phyloP scores from a whole-genome alignment of 208 protist species.

The Vickermania spadyakhi region DNA sequence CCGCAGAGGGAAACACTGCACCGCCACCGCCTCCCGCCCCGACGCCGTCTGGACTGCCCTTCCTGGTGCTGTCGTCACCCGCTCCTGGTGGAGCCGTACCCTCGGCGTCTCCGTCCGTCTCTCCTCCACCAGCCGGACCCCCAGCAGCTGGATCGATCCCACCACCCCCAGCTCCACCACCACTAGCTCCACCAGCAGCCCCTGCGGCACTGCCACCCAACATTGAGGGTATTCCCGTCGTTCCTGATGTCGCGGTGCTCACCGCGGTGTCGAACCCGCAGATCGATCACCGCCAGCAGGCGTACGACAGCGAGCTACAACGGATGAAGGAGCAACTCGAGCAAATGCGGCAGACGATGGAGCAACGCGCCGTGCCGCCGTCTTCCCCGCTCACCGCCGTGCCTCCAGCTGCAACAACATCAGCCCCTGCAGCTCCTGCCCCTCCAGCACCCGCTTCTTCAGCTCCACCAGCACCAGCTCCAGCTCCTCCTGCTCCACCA shows the following conservation, averaged over 20 bases:
- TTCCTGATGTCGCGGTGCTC: background rate
- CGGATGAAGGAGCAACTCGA: background rate
- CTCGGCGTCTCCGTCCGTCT: too few relatives aligned
- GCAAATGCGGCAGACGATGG: background rate
- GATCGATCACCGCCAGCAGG: constrained; percentile 13
- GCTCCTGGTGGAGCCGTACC: too few relatives aligned
- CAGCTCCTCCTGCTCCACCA: background rate
- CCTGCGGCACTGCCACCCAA: background rate
- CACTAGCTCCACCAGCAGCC: background rate
- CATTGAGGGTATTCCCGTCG: background rate
- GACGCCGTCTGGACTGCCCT: background rate
- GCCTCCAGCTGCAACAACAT: background rate
- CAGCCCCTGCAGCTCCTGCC: background rate
- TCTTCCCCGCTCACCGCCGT: background rate
- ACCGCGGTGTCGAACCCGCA: background rate
- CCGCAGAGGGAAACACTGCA: too few relatives aligned
- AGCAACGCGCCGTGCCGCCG: constrained; percentile 8
- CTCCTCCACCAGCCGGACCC: too few relatives aligned
- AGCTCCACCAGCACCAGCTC: background rate
- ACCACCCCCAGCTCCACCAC: background rate
- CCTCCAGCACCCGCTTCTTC: background rate
- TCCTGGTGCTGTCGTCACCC: background rate
- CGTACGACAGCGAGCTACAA: background rate
- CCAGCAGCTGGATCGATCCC: background rate
- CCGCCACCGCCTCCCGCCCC: too few relatives aligned